Conservation (phyloP, 768 basidiomycete species). For the Panellus pusillus region DNA sequence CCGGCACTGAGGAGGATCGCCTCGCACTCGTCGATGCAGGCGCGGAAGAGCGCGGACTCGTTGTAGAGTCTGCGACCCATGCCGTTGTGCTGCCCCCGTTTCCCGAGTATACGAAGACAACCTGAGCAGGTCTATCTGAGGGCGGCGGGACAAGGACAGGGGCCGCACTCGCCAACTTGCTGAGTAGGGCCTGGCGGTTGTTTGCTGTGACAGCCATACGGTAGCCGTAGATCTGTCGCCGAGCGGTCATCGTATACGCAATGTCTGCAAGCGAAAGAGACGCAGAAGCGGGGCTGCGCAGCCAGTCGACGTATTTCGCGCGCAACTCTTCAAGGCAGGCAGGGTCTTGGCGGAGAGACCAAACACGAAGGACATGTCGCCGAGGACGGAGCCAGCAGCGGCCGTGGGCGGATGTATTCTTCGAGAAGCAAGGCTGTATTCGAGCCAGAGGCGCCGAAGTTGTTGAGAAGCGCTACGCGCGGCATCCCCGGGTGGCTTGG, state of each 20-base stretch:
- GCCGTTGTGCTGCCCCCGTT: constrained; percentile 70
- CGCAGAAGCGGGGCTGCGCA: constrained; percentile 33
- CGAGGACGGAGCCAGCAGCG: neutral
- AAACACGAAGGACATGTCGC: constrained; percentile 41
- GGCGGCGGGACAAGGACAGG: constrained; percentile 26
- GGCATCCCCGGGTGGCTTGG: constrained; percentile 31
- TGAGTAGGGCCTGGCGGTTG: constrained; percentile 45
- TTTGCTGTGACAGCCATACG: constrained; percentile 51
- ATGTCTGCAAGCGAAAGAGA: constrained; percentile 44
- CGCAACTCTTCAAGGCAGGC: constrained; percentile 50
- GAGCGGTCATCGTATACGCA: constrained; percentile 68
- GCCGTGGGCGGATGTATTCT: constrained; percentile 36
- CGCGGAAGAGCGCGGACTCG: constrained; percentile 46
- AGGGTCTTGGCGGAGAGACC: constrained; percentile 63
- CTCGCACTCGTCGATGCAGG: constrained; percentile 60
- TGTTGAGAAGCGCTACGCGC: constrained; percentile 64
- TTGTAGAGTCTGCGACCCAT: constrained; percentile 64
- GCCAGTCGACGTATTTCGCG: constrained; percentile 45
- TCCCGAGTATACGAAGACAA: constrained; percentile 72
- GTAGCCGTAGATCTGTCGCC: constrained; percentile 55
- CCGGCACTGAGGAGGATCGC: constrained; percentile 46
- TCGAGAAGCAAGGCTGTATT: constrained; percentile 64
- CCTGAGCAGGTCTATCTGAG: constrained; percentile 27
- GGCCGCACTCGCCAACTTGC: constrained; percentile 39
- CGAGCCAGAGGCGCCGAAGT: constrained; percentile 76